phyloP scores from a whole-genome alignment of 2,329 filamentous ascomycete species.

The Aureobasidium namibiae region DNA sequence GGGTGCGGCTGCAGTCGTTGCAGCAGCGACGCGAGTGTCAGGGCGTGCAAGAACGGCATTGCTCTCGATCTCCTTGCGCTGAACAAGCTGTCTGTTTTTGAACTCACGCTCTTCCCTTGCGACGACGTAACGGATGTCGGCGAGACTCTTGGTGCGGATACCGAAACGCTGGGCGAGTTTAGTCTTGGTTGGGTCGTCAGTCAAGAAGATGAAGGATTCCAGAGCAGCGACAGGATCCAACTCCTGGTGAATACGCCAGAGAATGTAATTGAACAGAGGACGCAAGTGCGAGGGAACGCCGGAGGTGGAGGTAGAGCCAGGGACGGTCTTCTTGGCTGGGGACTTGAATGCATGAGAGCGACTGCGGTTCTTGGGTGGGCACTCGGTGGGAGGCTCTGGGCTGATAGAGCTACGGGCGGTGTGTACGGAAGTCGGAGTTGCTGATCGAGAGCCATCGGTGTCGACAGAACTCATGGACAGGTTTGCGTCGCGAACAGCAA shows the following conservation, averaged over 20 bases:
- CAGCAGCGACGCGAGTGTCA: neutral
- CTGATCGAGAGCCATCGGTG: conserved; percentile 30
- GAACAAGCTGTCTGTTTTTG: conserved; percentile 27
- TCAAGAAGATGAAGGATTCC: conserved; percentile 44
- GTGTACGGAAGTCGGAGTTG: conserved; percentile 32
- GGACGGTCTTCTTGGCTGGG: neutral
- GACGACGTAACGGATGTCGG: conserved; percentile 42
- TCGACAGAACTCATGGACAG: conserved; percentile 37
- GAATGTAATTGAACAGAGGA: conserved; percentile 43
- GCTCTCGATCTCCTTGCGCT: conserved; percentile 16
- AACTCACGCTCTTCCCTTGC: conserved; percentile 42
- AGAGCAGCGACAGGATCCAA: conserved; percentile 38
- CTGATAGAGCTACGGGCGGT: conserved; percentile 30
- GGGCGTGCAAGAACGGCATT: conserved; percentile 3
- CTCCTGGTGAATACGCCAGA: conserved; percentile 45
- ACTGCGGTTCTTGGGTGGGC: conserved; percentile 24
- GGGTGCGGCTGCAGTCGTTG: neutral
- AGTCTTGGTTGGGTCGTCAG: conserved; percentile 40
- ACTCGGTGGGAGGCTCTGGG: conserved; percentile 25
- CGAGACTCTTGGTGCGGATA: conserved; percentile 41
- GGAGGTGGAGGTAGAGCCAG: neutral
- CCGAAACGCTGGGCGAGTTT: conserved; percentile 41
- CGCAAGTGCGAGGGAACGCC: conserved; percentile 23
- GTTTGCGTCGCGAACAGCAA: conserved; percentile 24
- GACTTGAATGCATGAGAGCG: conserved; percentile 4